phyloP scores from a whole-genome alignment of 169 alveolate species.

The Eimeria acervulina region DNA sequence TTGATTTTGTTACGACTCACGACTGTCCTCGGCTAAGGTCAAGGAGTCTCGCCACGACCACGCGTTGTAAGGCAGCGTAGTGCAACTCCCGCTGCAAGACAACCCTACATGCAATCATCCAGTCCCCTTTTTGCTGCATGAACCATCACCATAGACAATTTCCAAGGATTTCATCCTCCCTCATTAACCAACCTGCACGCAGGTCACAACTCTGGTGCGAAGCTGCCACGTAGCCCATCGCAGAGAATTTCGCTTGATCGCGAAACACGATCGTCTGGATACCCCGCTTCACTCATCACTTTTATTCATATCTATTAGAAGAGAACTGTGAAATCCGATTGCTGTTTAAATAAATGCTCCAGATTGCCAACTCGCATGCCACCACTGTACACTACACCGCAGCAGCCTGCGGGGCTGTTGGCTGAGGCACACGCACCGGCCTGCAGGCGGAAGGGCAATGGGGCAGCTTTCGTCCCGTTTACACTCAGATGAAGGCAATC shows the following conservation, averaged over 20 bases:
- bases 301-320: background rate
- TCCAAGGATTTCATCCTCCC: background rate
- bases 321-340: background rate
- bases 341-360: too few relatives aligned
- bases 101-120: background rate
- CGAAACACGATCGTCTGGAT: background rate
- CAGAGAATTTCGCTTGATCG: too few relatives aligned
- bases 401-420: conserved; percentile 71
- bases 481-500: background rate
- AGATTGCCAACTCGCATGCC: background rate
- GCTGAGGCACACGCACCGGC: conserved; percentile 74
- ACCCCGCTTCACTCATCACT: background rate
- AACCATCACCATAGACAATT: background rate
- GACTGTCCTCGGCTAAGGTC: background rate
- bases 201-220: background rate
- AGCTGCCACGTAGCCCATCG: too few relatives aligned
- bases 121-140: background rate
- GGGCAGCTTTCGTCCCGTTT: background rate
- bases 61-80: background rate
- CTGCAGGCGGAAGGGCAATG: background rate
- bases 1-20: too few relatives aligned
- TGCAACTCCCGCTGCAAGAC: background rate
- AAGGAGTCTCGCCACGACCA: too few relatives aligned
- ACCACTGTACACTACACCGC: background rate
- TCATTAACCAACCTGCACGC: background rate